These are phyloP conservation scores for Ustilago xerochloae DNA, from an alignment of 1,284 basidiomycete genomes.

Conservation along the genomic window DNA sequence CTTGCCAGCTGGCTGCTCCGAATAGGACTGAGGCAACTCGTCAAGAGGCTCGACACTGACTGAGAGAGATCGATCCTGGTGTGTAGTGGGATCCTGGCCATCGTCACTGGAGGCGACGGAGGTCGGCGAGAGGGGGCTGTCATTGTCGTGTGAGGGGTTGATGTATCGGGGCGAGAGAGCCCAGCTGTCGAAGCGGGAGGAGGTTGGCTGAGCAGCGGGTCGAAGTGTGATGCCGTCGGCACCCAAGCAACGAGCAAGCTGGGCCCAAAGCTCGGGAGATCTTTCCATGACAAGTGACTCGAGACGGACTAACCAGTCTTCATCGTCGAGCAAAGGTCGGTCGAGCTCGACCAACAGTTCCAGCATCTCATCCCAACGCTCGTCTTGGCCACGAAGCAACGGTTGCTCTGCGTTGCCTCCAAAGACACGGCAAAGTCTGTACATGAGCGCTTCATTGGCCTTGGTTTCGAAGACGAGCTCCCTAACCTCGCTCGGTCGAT, in stretches of 20 bases:
- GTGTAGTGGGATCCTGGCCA: slow-evolving; percentile 4
- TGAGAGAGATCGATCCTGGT: slow-evolving; percentile 1
- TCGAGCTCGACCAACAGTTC: slow-evolving; percentile 44
- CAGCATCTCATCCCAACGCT: slow-evolving; percentile 50
- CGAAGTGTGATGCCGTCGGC: slow-evolving; percentile 31
- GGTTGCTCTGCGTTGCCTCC: slow-evolving; percentile 19
- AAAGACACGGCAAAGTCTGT: slow-evolving; percentile 40
- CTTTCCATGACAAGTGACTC: slow-evolving; percentile 42
- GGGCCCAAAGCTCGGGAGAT: slow-evolving; percentile 39
- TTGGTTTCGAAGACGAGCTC: slow-evolving; percentile 45
- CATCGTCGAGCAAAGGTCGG: slow-evolving; percentile 41
- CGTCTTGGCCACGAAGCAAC: slow-evolving; percentile 23
- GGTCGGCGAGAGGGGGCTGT: slow-evolving; percentile 19
- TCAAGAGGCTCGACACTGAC: slow-evolving; percentile 37
- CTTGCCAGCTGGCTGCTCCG: slow-evolving; percentile 32
- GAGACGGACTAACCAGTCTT: slow-evolving; percentile 43
- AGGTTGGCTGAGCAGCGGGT: slow-evolving; percentile 6
- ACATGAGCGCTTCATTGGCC: slow-evolving; percentile 36
- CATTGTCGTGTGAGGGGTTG: slow-evolving; percentile 9
- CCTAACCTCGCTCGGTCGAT: slow-evolving; percentile 43
- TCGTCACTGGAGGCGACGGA: slow-evolving; percentile 20
- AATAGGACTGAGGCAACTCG: slow-evolving; percentile 22
- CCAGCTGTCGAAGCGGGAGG: slow-evolving; percentile 46
- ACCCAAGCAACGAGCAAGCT: slow-evolving; percentile 43
- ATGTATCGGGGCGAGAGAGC: slow-evolving; percentile 18